These are phyloP conservation scores for Claviceps africana DNA, from an alignment of 2,329 filamentous ascomycete genomes.

Conservation along the genomic window DNA sequence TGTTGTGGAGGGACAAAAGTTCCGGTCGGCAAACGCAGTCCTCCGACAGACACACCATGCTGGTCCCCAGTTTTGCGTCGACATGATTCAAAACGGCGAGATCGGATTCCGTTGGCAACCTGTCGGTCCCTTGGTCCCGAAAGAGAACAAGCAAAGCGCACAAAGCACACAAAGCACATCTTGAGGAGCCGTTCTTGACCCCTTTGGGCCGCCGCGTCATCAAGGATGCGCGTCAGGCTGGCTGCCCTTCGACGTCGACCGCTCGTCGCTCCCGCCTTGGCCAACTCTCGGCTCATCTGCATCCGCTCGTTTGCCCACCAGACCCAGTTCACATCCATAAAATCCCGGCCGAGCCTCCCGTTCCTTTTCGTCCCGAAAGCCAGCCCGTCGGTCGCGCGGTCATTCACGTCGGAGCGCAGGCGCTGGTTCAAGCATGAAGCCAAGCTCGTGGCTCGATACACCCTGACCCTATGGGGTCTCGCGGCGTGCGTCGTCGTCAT, in stretches of 20 bases:
- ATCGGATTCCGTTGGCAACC: neutral
- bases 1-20: neutral
- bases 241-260: conserved; percentile 16
- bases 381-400: conserved; percentile 46
- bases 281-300: conserved; percentile 10
- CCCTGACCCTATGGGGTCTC: conserved; percentile 49
- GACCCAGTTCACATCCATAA: conserved; percentile 15
- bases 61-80: neutral
- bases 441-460: conserved; percentile 54
- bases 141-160: neutral
- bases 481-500: conserved; percentile 45
- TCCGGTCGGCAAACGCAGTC: neutral
- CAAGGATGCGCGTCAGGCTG: conserved; percentile 26
- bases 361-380: conserved; percentile 35
- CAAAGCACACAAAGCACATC: neutral
- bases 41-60: neutral
- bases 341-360: conserved; percentile 24
- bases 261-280: conserved; percentile 2
- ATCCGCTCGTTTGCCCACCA: conserved; percentile 16
- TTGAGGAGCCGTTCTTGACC: neutral
- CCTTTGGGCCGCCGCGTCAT: conserved; percentile 1
- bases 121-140: neutral
- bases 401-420: conserved; percentile 67
- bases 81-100: neutral
- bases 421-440: conserved; percentile 58